Evolutionary conservation across 2,329 filamentous ascomycete genomes (phyloP).

Genomic region (Cladobotryum mycophilum): DNA sequence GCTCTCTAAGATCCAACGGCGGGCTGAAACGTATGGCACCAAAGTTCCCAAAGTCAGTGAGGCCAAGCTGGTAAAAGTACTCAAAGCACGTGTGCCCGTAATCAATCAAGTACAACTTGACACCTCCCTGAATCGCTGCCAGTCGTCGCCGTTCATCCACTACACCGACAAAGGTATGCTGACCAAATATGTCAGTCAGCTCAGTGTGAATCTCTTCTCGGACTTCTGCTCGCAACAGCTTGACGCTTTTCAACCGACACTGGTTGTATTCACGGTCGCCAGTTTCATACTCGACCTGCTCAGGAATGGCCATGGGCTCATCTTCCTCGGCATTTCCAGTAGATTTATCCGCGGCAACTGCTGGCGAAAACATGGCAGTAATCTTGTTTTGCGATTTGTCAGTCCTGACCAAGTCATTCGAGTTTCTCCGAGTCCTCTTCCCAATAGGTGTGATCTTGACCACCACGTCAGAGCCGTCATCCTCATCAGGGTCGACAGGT

Average conservation of each 20-base stretch:
- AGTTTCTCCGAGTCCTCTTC: slow-evolving; percentile 35
- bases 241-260: slow-evolving; percentile 77
- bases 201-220: slow-evolving; percentile 76
- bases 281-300: slow-evolving; percentile 63
- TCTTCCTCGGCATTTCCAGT: slow-evolving; percentile 17
- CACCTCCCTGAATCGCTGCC: slow-evolving; percentile 86
- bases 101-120: slow-evolving; percentile 87
- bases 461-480: slow-evolving; percentile 22
- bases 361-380: slow-evolving; percentile 79
- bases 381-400: slow-evolving; percentile 89
- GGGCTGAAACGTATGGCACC: slow-evolving; percentile 75
- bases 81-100: slow-evolving; percentile 83
- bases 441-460: slow-evolving; percentile 30
- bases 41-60: slow-evolving; percentile 95
- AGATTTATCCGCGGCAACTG: slow-evolving; percentile 30
- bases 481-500: slow-evolving; percentile 18
- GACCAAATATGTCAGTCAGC: slow-evolving; percentile 79
- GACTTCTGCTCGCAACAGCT: slow-evolving; percentile 74
- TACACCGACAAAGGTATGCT: slow-evolving; percentile 87
- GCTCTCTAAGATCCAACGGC: slow-evolving; percentile 61
- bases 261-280: slow-evolving; percentile 61
- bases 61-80: slow-evolving; percentile 90
- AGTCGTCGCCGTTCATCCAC: slow-evolving; percentile 83
- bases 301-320: slow-evolving; percentile 32
- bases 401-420: slow-evolving; percentile 81